Conservation (phyloP, 2,329 filamentous ascomycete genomes). For the Trichophyton rubrum region DNA sequence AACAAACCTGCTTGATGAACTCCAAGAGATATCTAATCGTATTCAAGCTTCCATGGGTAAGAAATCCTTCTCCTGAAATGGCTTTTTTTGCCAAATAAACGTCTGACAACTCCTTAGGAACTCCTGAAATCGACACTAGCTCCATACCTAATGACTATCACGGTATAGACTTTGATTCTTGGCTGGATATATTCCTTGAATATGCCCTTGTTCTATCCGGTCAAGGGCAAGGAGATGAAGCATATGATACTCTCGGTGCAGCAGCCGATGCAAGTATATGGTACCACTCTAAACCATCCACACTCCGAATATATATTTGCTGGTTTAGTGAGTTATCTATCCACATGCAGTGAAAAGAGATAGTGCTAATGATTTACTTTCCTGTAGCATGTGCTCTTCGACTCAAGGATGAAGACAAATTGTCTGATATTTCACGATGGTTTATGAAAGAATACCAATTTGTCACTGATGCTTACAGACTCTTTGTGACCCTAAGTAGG, state of each 20-base stretch:
- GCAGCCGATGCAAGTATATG: slow-evolving; percentile 74
- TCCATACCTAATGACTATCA: slow-evolving; percentile 49
- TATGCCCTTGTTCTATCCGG: slow-evolving; percentile 68
- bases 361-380: slow-evolving; percentile 6
- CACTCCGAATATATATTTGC: slow-evolving; percentile 61
- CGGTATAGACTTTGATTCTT: slow-evolving; percentile 67
- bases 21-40: slow-evolving; percentile 33
- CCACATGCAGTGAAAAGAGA: too few relatives aligned
- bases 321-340: slow-evolving; percentile 50
- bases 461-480: slow-evolving; percentile 67
- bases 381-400: slow-evolving; percentile 63
- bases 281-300: slow-evolving; percentile 53
- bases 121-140: slow-evolving; percentile 9
- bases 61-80: background rate
- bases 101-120: slow-evolving; percentile 6
- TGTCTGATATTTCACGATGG: slow-evolving; percentile 62
- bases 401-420: slow-evolving; percentile 63
- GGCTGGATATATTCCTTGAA: slow-evolving; percentile 83
- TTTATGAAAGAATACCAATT: slow-evolving; percentile 75
- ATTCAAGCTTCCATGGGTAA: slow-evolving; percentile 33
- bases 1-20: slow-evolving; percentile 29
- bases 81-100: background rate
- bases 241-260: slow-evolving; percentile 68
- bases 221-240: slow-evolving; percentile 52
- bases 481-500: slow-evolving; percentile 67